A percentile compares a stretch with the other conserved stretches of the same genome.
Evolutionary conservation across 176 grass and related monocot genomes (phyloP).

Genomic region (Bolboschoenus planiculmis): DNA sequence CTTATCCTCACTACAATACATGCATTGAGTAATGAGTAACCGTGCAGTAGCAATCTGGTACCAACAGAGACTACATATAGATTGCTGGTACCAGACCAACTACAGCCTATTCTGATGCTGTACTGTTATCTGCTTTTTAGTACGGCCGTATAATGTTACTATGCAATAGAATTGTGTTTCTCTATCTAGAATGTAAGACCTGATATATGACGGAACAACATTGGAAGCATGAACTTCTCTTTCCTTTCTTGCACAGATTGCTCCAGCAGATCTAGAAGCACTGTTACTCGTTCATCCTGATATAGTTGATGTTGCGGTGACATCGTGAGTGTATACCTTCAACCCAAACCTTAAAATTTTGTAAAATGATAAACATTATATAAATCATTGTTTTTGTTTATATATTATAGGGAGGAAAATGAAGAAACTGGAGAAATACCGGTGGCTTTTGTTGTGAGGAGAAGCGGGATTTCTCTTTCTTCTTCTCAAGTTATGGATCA

Average conservation of each 20-base stretch:
- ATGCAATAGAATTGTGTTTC: not conserved
- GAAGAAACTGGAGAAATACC: constrained; percentile 87
- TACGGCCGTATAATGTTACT: not conserved
- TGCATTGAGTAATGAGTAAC: not conserved
- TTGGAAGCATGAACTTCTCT: not conserved
- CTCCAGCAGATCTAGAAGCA: constrained; percentile 76
- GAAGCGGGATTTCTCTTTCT: constrained; percentile 53
- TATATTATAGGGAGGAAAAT: constrained; percentile 47
- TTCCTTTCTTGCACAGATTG: constrained; percentile 53
- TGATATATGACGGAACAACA: not conserved
- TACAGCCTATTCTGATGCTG: not conserved
- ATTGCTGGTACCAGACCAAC: not conserved
- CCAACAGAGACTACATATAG: not conserved
- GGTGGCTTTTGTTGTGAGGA: constrained; percentile 75
- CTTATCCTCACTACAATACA: not conserved
- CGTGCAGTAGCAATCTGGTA: not conserved
- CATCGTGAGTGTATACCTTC: constrained; percentile 47
- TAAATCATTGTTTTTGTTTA: constrained; percentile 6
- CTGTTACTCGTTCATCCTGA: constrained; percentile 60
- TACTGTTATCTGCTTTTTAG: not conserved
- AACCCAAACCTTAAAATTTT: not conserved
- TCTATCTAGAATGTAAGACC: not conserved
- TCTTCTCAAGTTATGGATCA: constrained; percentile 61
- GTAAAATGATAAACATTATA: not conserved
- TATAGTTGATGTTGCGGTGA: constrained; percentile 70